phyloP scores from a whole-genome alignment of 176 grass and related monocot species.

The Ensete ventricosum region DNA sequence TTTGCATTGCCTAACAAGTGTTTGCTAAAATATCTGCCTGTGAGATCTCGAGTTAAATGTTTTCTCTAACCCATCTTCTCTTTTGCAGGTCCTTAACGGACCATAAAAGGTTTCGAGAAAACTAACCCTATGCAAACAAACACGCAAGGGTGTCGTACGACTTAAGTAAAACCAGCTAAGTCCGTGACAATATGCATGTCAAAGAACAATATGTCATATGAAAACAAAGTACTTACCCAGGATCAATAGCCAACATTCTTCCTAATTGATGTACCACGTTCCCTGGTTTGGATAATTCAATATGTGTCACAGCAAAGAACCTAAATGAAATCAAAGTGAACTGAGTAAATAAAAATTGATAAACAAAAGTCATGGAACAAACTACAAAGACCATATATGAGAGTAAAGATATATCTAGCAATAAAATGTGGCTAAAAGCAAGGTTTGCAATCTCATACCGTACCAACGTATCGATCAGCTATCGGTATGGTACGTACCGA shows the following conservation, averaged over 20 bases:
- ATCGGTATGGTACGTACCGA: too few species aligned
- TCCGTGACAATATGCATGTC: not conserved
- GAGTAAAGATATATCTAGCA: not conserved
- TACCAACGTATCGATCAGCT: too few species aligned
- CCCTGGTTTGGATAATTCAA: constrained; percentile 91
- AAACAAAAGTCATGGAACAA: constrained; percentile 12
- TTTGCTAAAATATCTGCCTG: too few species aligned
- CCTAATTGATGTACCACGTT: constrained; percentile 70
- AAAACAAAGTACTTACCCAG: constrained; percentile 48
- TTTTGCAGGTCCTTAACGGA: too few species aligned
- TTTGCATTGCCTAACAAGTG: too few species aligned
- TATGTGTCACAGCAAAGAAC: constrained; percentile 66
- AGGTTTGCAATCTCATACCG: too few species aligned
- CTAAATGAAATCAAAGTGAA: constrained; percentile 37
- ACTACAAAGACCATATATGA: not conserved
- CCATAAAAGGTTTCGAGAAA: too few species aligned
- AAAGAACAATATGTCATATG: not conserved
- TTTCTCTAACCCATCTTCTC: too few species aligned
- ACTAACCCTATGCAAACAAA: too few species aligned
- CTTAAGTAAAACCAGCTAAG: not conserved
- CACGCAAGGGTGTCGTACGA: too few species aligned
- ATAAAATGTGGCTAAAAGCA: too few species aligned
- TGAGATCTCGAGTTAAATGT: too few species aligned
- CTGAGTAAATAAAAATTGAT: constrained; percentile 18
- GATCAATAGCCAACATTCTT: constrained; percentile 82